Base-by-base conservation (phyloP, 768 basidiomycete species). In the Psilocybe subaeruginosa region DNA sequence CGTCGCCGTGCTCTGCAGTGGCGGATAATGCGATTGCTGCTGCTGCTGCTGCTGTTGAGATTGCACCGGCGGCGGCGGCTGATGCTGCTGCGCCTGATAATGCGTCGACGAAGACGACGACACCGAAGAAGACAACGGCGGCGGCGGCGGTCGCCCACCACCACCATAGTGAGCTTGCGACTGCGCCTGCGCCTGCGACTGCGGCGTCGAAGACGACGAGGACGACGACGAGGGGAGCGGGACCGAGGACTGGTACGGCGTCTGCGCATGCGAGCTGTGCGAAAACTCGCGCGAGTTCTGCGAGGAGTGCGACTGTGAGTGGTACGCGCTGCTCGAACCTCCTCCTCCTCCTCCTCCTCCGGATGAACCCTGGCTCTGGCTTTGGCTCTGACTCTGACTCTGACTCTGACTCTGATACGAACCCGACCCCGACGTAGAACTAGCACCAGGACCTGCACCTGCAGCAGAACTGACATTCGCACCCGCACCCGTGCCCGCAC, bases 291-390 rank as follows among this genome's bases (percentile, higher is more conserved):
- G 23, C 23, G 23, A 23, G 23, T 23, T 23, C 23, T 23, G 23
- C 23, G 23, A 23, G 23, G 23, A 23, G 23, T 23, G 27, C 43
- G 74, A 67, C 16, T 73, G 62, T 49, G 54, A 73, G n/a, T 43
- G 41, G 41, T 43, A 43, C 41, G 41, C 6, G 41, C 41, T 43
- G 41, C 41, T 43, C 14, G 37, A 3, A 2, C 7, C 37, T 39
- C 7, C 37, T 14, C 7, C 37, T 14, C 37, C 37, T 14, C 7
- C 41, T 43, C 41, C 41, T 16, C 14, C 41, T 14, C 41, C 14
- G n/a, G 41, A 39, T 14, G 37, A 39, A 14, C 41, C 35, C 73
- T 66, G n/a, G 59, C 47, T 61, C 55, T 56, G 59, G 29, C 55
- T 60, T 50, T 59, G 57, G 46, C 41, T 58, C 56, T 61, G 64